Base-by-base conservation (phyloP, 495 filamentous ascomycete species). In the Haplographium delicatum region DNA sequence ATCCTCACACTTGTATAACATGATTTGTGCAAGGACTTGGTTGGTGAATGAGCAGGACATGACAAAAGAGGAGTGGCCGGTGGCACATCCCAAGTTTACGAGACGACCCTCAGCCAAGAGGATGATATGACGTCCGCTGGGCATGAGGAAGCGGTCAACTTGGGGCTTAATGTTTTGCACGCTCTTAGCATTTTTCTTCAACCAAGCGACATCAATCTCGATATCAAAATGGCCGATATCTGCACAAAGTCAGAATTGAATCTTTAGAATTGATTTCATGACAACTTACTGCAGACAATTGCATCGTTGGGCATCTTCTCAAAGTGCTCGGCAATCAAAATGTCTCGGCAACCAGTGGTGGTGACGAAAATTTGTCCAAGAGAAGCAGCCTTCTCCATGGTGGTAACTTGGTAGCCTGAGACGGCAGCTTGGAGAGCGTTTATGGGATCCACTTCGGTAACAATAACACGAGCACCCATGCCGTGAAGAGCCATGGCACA, bases 1-100 rank as follows among this genome's bases (percentile, higher is more conserved):
- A 62, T 98, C 91, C 67, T 85, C 79, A 60, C 83, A 83, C 83
- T 97, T 97, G 85, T 73, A 98, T 56, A 98, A 79, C 77, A 95
- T 86, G 73, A 98, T 98, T 76, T 98, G 93, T 23, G 93, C 93
- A 66, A 98, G 88, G 57, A 96, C 93, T 81, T 98, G 93, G 83
- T 98, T 98, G 78, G 91, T 96, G 86, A 98, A 98, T 54, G 91
- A 96, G 87, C 93, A 98, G 58, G 89, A 95, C 93, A 98, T 96
- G 81, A 98, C 93, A 76, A 98, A 98, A 41, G 91, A 96, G 61
- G 91, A 95, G 86, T 98, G 93, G 54, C 93, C 93, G 52, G 93
- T 98, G 65, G 93, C 93, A 74, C 93, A 98, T 70, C 93, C 93
- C 47, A 98, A 79, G 81, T 98, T 98, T 74, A 98, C 94, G 49